Percentiles rank a stretch among this genome's conserved stretches.
Evolutionary conservation across 2,329 filamentous ascomycete species (phyloP).

Genomic region (Knoxdaviesia capensis): DNA sequence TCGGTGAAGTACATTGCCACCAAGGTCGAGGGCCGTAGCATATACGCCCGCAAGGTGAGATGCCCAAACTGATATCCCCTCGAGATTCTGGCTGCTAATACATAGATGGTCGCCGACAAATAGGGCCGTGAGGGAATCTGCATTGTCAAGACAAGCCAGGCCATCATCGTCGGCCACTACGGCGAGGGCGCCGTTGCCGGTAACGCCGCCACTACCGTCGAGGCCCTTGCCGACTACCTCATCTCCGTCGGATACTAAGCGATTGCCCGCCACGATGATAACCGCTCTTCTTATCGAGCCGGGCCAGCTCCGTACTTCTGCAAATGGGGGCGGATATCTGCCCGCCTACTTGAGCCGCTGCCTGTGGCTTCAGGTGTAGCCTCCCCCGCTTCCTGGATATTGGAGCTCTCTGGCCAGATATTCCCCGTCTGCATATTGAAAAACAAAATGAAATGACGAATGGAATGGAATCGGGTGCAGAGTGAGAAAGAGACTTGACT

Average conservation of each 20-base stretch:
- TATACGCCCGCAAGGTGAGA: slow-evolving; percentile 72
- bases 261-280: too few species aligned
- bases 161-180: slow-evolving; percentile 79
- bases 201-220: slow-evolving; percentile 58
- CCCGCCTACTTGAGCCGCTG: too few species aligned
- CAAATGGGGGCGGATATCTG: too few species aligned
- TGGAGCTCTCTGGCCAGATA: too few species aligned
- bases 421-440: too few species aligned
- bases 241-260: slow-evolving; percentile 56
- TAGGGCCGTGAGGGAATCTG: slow-evolving; percentile 61
- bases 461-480: too few species aligned
- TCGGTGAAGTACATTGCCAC: slow-evolving; percentile 35
- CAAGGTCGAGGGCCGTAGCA: slow-evolving; percentile 53
- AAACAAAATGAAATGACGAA: too few species aligned
- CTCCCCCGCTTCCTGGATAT: too few species aligned
- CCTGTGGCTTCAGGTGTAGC: too few species aligned
- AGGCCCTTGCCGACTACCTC: slow-evolving; percentile 74
- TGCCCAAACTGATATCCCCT: not conserved
- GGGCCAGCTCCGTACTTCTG: too few species aligned
- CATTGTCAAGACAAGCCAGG: slow-evolving; percentile 72
- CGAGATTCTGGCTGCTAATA: slow-evolving; percentile 1
- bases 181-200: slow-evolving; percentile 52
- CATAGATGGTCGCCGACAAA: slow-evolving; percentile 3
- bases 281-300: too few species aligned
- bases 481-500: too few species aligned